Conservation (phyloP, 2,329 filamentous ascomycete species). For the Botrytis galanthina region DNA sequence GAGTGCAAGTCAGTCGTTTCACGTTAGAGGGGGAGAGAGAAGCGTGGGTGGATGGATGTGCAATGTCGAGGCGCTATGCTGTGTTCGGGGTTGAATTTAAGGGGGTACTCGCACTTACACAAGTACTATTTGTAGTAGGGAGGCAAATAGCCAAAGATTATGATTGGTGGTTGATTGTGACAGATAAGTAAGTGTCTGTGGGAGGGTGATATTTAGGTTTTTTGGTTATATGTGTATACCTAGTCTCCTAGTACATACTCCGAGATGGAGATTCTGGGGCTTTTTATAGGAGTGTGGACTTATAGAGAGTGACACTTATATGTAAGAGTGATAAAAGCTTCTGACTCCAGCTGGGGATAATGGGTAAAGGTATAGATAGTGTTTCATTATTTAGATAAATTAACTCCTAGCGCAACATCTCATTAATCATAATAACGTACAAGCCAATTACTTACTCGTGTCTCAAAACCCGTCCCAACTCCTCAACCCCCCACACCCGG, state of each 20-base stretch:
- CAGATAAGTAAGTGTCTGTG: not conserved
- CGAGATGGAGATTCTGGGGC: not conserved
- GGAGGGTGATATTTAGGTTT: not conserved
- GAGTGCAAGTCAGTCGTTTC: not conserved
- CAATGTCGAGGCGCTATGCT: not conserved
- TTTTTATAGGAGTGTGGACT: not conserved
- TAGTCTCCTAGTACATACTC: too few relatives aligned
- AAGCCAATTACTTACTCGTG: not conserved
- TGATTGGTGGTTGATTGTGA: not conserved
- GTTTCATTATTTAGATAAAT: not conserved
- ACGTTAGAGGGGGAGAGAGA: not conserved
- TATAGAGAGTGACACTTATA: not conserved
- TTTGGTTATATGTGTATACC: not conserved
- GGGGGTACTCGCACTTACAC: not conserved
- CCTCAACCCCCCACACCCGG: not conserved
- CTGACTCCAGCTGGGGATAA: too few relatives aligned
- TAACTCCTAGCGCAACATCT: not conserved
- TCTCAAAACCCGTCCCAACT: too few relatives aligned
- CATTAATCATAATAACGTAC: not conserved
- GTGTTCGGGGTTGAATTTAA: not conserved
- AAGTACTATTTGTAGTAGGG: not conserved
- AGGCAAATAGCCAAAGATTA: not conserved
- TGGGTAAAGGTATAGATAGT: not conserved
- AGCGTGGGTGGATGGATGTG: not conserved
- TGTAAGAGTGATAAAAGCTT: not conserved